Conservation (phyloP, 257 asterid genomes). For the Buddleja alternifolia region DNA sequence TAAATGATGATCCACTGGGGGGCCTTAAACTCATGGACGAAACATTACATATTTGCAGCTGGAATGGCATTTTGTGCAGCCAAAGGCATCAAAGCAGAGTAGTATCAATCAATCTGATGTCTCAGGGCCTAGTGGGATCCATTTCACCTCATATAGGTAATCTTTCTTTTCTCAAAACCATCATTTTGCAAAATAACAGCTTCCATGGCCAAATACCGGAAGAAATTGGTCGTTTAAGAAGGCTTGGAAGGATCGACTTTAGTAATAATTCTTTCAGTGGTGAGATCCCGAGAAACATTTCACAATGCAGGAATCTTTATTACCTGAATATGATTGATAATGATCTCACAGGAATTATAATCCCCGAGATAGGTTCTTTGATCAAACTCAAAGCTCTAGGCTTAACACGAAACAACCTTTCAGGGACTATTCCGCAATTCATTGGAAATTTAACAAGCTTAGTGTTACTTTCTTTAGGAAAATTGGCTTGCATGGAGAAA, state of each 20-base stretch:
- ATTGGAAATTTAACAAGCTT: slow-evolving; percentile 40
- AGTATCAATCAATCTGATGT: slow-evolving; percentile 25
- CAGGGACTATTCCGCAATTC: slow-evolving; percentile 39
- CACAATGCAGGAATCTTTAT: slow-evolving; percentile 33
- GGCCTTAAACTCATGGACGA: neutral
- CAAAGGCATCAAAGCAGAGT: slow-evolving; percentile 28
- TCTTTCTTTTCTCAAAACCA: slow-evolving; percentile 38
- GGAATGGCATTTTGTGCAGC: slow-evolving; percentile 33
- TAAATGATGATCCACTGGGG: too few relatives aligned
- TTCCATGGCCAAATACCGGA: slow-evolving; percentile 35
- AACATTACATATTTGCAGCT: slow-evolving; percentile 25
- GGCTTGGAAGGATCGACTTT: slow-evolving; percentile 26
- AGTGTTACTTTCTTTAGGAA: neutral
- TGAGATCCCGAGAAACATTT: slow-evolving; percentile 40
- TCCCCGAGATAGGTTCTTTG: slow-evolving; percentile 36
- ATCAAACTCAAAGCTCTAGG: slow-evolving; percentile 23
- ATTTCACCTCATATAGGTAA: slow-evolving; percentile 48
- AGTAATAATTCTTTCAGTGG: slow-evolving; percentile 44
- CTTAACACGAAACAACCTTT: slow-evolving; percentile 28
- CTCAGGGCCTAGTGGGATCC: slow-evolving; percentile 36
- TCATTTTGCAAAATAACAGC: slow-evolving; percentile 33
- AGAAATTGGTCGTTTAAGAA: slow-evolving; percentile 37
- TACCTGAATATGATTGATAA: slow-evolving; percentile 35
- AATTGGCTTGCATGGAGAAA: slow-evolving; percentile 32
- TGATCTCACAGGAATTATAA: slow-evolving; percentile 31